Base-by-base conservation (phyloP, 1,139 yeast genomes). In the Ashbya aceris region DNA sequence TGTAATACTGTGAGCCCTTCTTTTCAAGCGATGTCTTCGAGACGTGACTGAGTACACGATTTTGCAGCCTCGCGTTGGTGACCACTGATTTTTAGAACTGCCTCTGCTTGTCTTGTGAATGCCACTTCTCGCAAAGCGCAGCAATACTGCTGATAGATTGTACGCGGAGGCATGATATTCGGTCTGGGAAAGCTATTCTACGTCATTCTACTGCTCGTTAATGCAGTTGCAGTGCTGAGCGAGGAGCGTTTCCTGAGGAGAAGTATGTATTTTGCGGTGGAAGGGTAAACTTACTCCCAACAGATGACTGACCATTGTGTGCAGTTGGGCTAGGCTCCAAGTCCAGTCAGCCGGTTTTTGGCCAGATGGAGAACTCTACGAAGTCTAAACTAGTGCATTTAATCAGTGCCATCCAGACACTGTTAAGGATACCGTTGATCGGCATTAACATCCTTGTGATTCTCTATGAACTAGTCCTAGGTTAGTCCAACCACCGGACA, bases 221-320 rank as follows among this genome's bases (percentile, higher is more conserved):
- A 85, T 60, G 77, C 91, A 1, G 74, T 84, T 27, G 94, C 95
- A 1, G 82, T 85, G 35, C 69, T 85, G 39, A 81, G 83, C 53
- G 95, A 85, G 55, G 94, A 85, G 59, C 68, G 95, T 46, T 85
- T 85, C 57, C 68, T 85, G 43, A 79, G 81, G 50, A 67, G 95
- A 60, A 77, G 80, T 73, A 66, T 56, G 77, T 66, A 17, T 17
- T 17, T 17, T 17, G 23, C 23, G 17, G 35, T 20, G 45, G 36
- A 33, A 46, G 36, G 27, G 34, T 7, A 30, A 33, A 23, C 7
- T 10, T 12, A 7, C 28, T 40, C 30, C 14, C 23, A 31, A 12
- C 7, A 10, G 39, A 48, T 43, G 45, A 39, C 20, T 40, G 35
- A 26, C 26, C 4, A 9, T 43, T 32, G 33, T 27, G 9, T 29